phyloP scores from a whole-genome alignment of 805 yeast species.

The Kodamaea laetipori region DNA sequence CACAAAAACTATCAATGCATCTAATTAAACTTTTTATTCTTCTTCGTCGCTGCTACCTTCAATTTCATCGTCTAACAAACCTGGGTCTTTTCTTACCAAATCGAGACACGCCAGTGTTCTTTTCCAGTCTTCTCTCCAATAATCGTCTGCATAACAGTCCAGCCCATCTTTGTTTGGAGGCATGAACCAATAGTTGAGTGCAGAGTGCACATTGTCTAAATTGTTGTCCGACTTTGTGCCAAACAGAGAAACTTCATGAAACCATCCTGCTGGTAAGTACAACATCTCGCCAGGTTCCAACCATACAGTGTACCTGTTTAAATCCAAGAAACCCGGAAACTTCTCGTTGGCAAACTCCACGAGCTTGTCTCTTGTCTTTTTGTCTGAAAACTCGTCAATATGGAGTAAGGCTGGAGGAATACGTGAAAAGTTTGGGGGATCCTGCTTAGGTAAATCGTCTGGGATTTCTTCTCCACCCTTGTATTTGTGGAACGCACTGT shows the following conservation, averaged over 20 bases:
- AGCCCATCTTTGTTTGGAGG: slow-evolving; percentile 53
- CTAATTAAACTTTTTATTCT: too few relatives aligned
- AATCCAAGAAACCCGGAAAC: slow-evolving; percentile 51
- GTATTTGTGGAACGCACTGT: slow-evolving; percentile 4
- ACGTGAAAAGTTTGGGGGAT: slow-evolving; percentile 70
- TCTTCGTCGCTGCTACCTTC: too few relatives aligned
- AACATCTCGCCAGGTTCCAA: slow-evolving; percentile 66
- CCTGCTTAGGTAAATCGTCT: slow-evolving; percentile 24
- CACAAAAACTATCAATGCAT: too few relatives aligned
- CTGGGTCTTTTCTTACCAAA: slow-evolving; percentile 13
- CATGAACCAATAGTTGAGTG: slow-evolving; percentile 73
- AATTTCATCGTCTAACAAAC: neutral
- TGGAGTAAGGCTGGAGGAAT: slow-evolving; percentile 68
- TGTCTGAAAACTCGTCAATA: slow-evolving; percentile 50
- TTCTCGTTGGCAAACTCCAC: slow-evolving; percentile 36
- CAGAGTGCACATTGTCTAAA: slow-evolving; percentile 49
- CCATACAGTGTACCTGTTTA: slow-evolving; percentile 47
- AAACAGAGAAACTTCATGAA: slow-evolving; percentile 75
- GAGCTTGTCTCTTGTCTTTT: slow-evolving; percentile 26
- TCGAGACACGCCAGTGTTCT: slow-evolving; percentile 37
- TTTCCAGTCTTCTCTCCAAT: slow-evolving; percentile 56
- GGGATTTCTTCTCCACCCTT: slow-evolving; percentile 5
- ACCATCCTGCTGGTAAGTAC: slow-evolving; percentile 78
- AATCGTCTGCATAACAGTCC: slow-evolving; percentile 45
- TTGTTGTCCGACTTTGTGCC: slow-evolving; percentile 31